A percentile compares a stretch with the other conserved stretches of the same genome.
Evolutionary conservation across 176 grass and related monocot species (phyloP).

Genomic region (sorghum (Sorghum bicolor)): Sorghum_bicolor_NCBIv3 NC_012871.2:73967001-73967500

Average conservation of each 20-base stretch:
- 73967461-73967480: background rate
- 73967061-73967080: conserved; percentile 98
- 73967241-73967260: conserved; percentile 64
- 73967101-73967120: conserved; percentile 80
- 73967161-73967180: conserved; percentile 95
- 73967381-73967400: conserved; percentile 92
- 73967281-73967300: conserved; percentile 81
- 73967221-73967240: conserved; percentile 77
- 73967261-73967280: conserved; percentile 97
- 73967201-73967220: conserved; percentile 92
- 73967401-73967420: conserved; percentile 62
- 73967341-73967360: conserved; percentile 89
- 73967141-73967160: conserved; percentile 91
- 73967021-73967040: conserved; percentile 99
- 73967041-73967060: conserved; percentile 68
- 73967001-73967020: conserved; percentile 88
- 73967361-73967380: conserved; percentile 87
- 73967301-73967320: conserved; percentile 82
- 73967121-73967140: conserved; percentile 67
- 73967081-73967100: conserved; percentile 88
- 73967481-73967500: background rate
- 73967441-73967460: conserved; percentile 9
- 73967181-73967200: conserved; percentile 96
- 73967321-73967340: conserved; percentile 96
- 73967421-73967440: conserved; percentile 46